phyloP scores from a whole-genome alignment of 1,139 yeast genomes.

The Citeromyces hawaiiensis region DNA sequence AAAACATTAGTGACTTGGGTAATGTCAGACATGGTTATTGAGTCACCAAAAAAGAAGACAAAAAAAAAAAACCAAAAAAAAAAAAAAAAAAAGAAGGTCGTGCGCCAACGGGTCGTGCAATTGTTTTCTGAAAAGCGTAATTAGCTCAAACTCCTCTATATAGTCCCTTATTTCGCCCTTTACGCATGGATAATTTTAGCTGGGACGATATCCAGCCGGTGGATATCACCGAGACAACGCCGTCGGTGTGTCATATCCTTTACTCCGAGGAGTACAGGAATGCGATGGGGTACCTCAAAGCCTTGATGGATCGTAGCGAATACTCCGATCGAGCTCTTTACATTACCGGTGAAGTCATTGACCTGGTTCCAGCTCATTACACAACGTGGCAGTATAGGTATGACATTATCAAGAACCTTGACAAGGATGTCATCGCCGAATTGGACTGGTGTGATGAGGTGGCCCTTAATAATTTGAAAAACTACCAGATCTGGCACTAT shows the following conservation, averaged over 20 bases:
- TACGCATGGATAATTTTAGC: background rate
- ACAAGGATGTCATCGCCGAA: slow-evolving; percentile 30
- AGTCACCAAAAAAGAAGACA: no score
- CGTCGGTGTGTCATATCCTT: slow-evolving; percentile 58
- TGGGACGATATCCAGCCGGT: slow-evolving; percentile 7
- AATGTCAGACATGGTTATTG: slow-evolving; percentile 5
- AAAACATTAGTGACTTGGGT: slow-evolving; percentile 65
- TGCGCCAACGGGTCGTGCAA: no score
- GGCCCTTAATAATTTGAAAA: slow-evolving; percentile 70
- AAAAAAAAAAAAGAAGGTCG: no score
- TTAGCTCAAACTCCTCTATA: no score
- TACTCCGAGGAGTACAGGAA: slow-evolving; percentile 60
- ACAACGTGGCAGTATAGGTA: slow-evolving; percentile 80
- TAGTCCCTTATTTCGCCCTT: no score
- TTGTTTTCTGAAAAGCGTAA: no score
- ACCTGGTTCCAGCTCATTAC: slow-evolving; percentile 76
- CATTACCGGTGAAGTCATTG: slow-evolving; percentile 51
- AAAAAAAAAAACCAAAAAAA: no score
- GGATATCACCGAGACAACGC: slow-evolving; percentile 29
- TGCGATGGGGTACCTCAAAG: slow-evolving; percentile 49
- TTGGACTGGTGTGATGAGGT: slow-evolving; percentile 68
- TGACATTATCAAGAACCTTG: slow-evolving; percentile 31
- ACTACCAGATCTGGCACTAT: slow-evolving; percentile 95
- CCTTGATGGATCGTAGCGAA: slow-evolving; percentile 48
- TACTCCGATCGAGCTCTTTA: slow-evolving; percentile 58